A percentile compares a stretch with the other conserved stretches of the same genome.
Evolutionary conservation across 2,329 filamentous ascomycete species (phyloP).

Genomic region (Xylaria sp.): DNA sequence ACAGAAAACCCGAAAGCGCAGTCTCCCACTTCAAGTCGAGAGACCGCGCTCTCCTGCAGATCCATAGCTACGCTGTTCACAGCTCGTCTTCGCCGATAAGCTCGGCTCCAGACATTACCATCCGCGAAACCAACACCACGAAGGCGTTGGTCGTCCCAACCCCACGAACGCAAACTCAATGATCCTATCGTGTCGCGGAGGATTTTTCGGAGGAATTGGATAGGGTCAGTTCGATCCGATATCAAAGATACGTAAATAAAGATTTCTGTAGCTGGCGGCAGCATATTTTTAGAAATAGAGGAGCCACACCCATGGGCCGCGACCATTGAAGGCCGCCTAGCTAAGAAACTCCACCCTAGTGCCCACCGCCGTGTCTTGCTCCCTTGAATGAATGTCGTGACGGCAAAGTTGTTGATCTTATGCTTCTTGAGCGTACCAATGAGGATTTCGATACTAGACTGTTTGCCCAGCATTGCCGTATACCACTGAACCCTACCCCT

Average conservation of each 20-base stretch:
- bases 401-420: constrained; percentile 79
- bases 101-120: constrained; percentile 82
- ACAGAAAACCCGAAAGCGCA: constrained; percentile 70
- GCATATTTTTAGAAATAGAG: constrained; percentile 54
- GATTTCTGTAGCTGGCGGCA: constrained; percentile 57
- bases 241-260: constrained; percentile 54
- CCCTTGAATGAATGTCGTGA: constrained; percentile 82
- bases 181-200: constrained; percentile 58
- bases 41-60: constrained; percentile 31
- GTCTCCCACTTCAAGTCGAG: constrained; percentile 46
- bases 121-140: constrained; percentile 71
- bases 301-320: constrained; percentile 57
- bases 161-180: constrained; percentile 71
- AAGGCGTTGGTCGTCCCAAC: constrained; percentile 65
- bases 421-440: constrained; percentile 68
- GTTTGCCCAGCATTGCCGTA: constrained; percentile 88
- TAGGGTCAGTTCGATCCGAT: constrained; percentile 7
- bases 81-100: constrained; percentile 72
- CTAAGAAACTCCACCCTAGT: constrained; percentile 85
- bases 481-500: constrained; percentile 81
- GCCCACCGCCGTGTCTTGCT: constrained; percentile 86
- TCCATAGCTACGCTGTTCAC: constrained; percentile 46
- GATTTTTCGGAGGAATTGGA: constrained; percentile 48
- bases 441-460: constrained; percentile 72
- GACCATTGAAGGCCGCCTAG: constrained; percentile 68